Evolutionary conservation across 768 basidiomycete genomes (phyloP), one percentile per base, ranked within the genome.

Genomic region (Pleurotus salmoneostramineus): DNA sequence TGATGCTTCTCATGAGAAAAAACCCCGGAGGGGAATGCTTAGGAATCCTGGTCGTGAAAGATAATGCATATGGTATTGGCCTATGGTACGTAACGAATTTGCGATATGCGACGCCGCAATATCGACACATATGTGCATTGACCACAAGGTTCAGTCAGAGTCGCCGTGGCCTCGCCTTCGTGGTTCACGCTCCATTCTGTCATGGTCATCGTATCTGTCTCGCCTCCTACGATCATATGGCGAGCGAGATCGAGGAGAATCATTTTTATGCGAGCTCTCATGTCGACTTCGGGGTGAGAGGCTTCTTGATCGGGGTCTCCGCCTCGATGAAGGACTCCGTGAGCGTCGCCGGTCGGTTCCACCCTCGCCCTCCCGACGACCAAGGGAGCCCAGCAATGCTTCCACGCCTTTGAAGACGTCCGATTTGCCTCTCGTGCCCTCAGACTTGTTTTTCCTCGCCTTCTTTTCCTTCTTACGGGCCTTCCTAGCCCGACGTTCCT

Each of bases 401-500:
- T 91, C 86, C 4, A 89, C 88, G 14, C 79, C 89, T 62, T 74
- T 80, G 65, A 88, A 65, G 0, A 80, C 88, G 10, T 81, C 82
- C n/a, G 87, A 88, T 63, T 84, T 87, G 32, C 59, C 66, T 62
- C 74, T 80, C 65, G 88, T 65, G 0, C 80, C 88, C 10, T 81
- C 82, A 14, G 87, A 88, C 64, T 84, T 87, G 32, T 60, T 66
- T 62, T 85, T 87, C 61, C 75, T 77, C 48, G 74, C 73, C 66
- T 82, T 92, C 68, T 83, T 90, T 70, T 83, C 84, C 63, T 78
- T 83, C 71, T 85, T 94, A 59, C 81, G 80, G 46, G 85, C 89
- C 70, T 90, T 95, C 57, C 91, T 74, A 3, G 81, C 87, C 27
- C 77, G 81, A 44, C 87, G 84, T 72, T 93, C 93, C 66, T 89